Evolutionary conservation across 75 land plant species (phyloP).

Genomic region (Azolla pinnata): DNA sequence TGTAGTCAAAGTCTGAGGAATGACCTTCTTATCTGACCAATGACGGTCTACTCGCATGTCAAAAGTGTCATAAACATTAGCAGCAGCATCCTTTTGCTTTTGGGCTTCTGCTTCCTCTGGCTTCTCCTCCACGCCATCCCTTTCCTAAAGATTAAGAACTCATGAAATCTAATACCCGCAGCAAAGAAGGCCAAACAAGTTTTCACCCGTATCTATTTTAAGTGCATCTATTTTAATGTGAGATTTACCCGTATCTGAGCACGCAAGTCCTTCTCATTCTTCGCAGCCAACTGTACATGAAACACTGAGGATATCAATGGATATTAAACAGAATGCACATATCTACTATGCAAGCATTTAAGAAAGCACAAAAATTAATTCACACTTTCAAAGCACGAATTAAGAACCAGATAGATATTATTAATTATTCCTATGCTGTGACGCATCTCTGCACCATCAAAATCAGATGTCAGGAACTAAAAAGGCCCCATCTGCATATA

Average conservation of each 20-base stretch:
- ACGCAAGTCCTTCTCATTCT: conserved; percentile 79
- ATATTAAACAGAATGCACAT: too few relatives aligned
- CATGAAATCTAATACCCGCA: neutral
- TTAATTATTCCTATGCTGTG: too few relatives aligned
- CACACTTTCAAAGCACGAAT: neutral
- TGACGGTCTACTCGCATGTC: conserved; percentile 98
- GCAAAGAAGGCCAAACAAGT: too few relatives aligned
- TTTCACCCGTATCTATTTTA: too few relatives aligned
- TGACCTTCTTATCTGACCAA: conserved; percentile 85
- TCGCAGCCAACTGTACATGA: conserved; percentile 53
- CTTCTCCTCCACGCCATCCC: conserved; percentile 77
- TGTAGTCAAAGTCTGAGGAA: neutral
- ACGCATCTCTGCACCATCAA: too few relatives aligned
- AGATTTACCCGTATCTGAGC: conserved; percentile 58
- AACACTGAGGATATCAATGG: too few relatives aligned
- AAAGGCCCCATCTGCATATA: too few relatives aligned
- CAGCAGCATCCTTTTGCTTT: conserved; percentile 66
- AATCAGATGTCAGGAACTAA: too few relatives aligned
- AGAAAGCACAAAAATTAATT: neutral
- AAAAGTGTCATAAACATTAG: conserved; percentile 77
- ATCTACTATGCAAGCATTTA: neutral
- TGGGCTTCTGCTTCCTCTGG: conserved; percentile 88
- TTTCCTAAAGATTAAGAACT: conserved; percentile 15
- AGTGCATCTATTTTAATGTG: conserved; percentile 3
- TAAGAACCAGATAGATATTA: neutral